Evolutionary conservation across 2,329 filamentous ascomycete species (phyloP), one percentile per base, ranked within the genome.

Genomic region (Penicillium verrucosum): DNA sequence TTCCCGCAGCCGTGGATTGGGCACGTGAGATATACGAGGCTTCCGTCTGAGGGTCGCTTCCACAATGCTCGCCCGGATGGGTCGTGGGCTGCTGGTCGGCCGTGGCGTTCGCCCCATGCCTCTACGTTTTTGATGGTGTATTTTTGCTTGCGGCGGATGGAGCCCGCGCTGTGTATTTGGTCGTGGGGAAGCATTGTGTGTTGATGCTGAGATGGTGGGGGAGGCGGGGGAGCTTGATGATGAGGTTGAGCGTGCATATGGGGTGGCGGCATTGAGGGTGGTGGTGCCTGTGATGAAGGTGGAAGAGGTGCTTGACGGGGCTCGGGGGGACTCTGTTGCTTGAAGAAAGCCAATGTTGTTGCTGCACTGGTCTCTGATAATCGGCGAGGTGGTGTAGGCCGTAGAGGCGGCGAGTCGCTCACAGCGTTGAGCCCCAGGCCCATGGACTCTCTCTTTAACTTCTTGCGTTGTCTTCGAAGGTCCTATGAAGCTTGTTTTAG

Each of bases 51-150:
- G 1, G 73, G 72, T 10, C 73, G 70, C 56, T 75, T 75, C 73
- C 73, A 75, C 16, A 75, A 55, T 1, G 73, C 72, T 37, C 73
- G 69, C 30, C 73, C 73, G 6, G 68, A 70, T 10, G 70, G 68
- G 50, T 75, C 73, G 54, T 73, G 70, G n/a, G 72, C 68, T n/a
- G 73, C 72, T 27, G 73, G 73, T 34, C 73, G 70, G 50, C 73
- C 73, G 54, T 75, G 73, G 16, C 73, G 73, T 51, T 75, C 73
- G 30, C 73, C 73, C 72, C 73, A 75, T 8, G 72, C 73, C 59
- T 75, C 73, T 27, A 73, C 72, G 37, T 75, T 75, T 55, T 75
- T 75, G 59, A 75, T 75, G 5, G 73, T 75, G 56, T 75, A 75
- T 57, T 75, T 75, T 60, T 75, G 73, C 58, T 75, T 75, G 37